Percentiles rank a stretch among this genome's conserved stretches.
Evolutionary conservation across 2,329 filamentous ascomycete species (phyloP).

Genomic region (Lomentospora prolificans): DNA sequence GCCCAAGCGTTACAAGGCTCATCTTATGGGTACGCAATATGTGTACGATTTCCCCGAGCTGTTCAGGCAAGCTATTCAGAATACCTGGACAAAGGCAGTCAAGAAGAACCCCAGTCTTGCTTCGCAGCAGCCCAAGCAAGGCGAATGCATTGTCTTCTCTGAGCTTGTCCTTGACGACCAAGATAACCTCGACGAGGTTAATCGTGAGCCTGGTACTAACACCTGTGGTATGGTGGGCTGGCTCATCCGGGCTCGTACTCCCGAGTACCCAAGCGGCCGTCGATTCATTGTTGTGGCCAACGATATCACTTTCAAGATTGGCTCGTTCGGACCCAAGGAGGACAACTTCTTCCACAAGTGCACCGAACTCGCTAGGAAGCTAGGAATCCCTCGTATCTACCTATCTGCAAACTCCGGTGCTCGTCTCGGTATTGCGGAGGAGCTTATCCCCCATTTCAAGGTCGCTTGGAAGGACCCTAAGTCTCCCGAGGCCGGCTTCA

Average conservation of each 20-base stretch:
- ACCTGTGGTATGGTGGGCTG: conserved; percentile 97
- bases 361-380: conserved; percentile 85
- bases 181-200: conserved; percentile 85
- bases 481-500: conserved; percentile 83
- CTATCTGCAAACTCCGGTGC: conserved; percentile 98
- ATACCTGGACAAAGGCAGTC: conserved; percentile 74
- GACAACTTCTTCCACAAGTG: conserved; percentile 99
- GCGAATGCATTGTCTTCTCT: conserved; percentile 87
- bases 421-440: conserved; percentile 90
- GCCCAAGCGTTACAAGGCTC: conserved; percentile 98
- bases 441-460: conserved; percentile 93
- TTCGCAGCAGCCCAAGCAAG: conserved; percentile 72
- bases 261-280: conserved; percentile 86
- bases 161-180: conserved; percentile 93
- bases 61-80: conserved; percentile 95
- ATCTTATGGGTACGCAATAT: conserved; percentile 98
- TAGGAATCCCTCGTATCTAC: conserved; percentile 95
- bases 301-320: conserved; percentile 98
- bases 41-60: conserved; percentile 99
- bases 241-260: conserved; percentile 89
- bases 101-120: conserved; percentile 64
- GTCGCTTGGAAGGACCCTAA: conserved; percentile 86
- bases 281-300: conserved; percentile 96
- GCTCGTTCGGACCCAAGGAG: conserved; percentile 91
- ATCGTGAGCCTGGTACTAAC: conserved; percentile 91